These are phyloP conservation scores for Aureobasidium sp. DNA, from an alignment of 2,329 filamentous ascomycete species.

Conservation along the genomic window DNA sequence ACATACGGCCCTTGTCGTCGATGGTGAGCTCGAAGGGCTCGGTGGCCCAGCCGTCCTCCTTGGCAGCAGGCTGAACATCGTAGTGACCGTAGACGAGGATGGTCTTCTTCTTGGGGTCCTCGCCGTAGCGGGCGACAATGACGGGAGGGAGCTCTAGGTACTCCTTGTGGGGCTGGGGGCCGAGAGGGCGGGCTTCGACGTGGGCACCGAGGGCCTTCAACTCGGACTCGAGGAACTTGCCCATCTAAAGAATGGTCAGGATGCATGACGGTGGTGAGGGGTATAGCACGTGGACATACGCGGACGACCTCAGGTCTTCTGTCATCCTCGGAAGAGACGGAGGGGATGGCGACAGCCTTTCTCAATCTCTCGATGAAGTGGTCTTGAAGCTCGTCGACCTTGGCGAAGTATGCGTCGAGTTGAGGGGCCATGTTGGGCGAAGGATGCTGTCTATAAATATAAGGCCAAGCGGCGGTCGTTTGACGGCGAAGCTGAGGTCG, in stretches of 20 bases:
- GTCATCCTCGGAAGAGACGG: constrained; percentile 84
- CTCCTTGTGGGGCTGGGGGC: constrained; percentile 87
- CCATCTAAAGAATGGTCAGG: constrained; percentile 56
- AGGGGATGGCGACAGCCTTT: constrained; percentile 92
- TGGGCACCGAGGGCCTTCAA: constrained; percentile 76
- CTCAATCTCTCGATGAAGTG: constrained; percentile 84
- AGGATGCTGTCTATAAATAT: constrained; percentile 35
- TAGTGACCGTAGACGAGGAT: constrained; percentile 98
- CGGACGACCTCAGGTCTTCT: constrained; percentile 86
- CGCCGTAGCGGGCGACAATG: constrained; percentile 85
- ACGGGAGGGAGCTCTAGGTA: constrained; percentile 88
- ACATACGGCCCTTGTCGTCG: constrained; percentile 91
- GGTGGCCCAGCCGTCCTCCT: constrained; percentile 91
- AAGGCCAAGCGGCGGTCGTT: constrained; percentile 3
- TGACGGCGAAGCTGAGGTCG: neutral
- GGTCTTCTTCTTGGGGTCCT: constrained; percentile 85
- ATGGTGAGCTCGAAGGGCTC: constrained; percentile 86
- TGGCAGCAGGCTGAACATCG: constrained; percentile 91
- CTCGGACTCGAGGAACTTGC: constrained; percentile 78
- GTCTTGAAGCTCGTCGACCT: constrained; percentile 74
- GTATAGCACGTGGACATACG: constrained; percentile 33
- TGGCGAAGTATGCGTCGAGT: constrained; percentile 85
- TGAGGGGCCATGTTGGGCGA: constrained; percentile 68
- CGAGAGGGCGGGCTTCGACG: constrained; percentile 78
- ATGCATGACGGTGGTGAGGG: neutral